A percentile compares a stretch with the other conserved stretches of the same genome.
phyloP scores from a whole-genome alignment of 768 basidiomycete genomes.

The Chalciporus piperatus region DNA sequence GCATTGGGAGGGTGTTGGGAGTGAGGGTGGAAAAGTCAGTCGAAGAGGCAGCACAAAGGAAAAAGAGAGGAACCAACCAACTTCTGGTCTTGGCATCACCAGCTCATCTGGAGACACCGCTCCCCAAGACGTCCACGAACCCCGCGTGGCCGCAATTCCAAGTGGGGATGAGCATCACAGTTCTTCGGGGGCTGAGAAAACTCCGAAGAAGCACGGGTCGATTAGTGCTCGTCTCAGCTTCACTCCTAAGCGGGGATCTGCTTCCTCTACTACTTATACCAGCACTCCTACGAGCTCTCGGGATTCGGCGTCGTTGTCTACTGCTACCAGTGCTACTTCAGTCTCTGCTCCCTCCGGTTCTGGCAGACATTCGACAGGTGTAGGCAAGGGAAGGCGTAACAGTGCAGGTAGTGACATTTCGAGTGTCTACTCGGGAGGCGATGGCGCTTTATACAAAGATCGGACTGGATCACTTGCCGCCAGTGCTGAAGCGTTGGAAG shows the following conservation, averaged over 20 bases:
- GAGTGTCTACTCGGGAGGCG: slow-evolving; percentile 62
- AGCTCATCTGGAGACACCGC: slow-evolving; percentile 32
- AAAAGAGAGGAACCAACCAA: slow-evolving; percentile 45
- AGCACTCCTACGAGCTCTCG: slow-evolving; percentile 81
- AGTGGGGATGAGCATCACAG: slow-evolving; percentile 59
- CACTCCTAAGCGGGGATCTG: slow-evolving; percentile 84
- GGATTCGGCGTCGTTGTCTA: slow-evolving; percentile 82
- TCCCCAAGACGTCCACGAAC: slow-evolving; percentile 41
- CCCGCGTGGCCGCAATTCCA: slow-evolving; percentile 38
- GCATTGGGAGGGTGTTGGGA: slow-evolving; percentile 75
- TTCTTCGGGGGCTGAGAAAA: slow-evolving; percentile 54
- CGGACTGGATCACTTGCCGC: slow-evolving; percentile 60
- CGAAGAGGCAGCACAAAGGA: slow-evolving; percentile 38
- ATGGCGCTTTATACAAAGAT: slow-evolving; percentile 62
- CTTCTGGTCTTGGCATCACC: slow-evolving; percentile 35
- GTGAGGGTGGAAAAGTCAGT: slow-evolving; percentile 34
- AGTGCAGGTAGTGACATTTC: slow-evolving; percentile 87
- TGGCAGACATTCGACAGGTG: slow-evolving; percentile 63
- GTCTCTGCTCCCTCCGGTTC: slow-evolving; percentile 59
- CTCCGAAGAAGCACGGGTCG: slow-evolving; percentile 61
- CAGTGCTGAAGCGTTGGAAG: slow-evolving; percentile 59
- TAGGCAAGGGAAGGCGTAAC: slow-evolving; percentile 65
- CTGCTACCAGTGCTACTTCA: slow-evolving; percentile 75
- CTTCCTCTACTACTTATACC: slow-evolving; percentile 84
- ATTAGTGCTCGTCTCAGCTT: slow-evolving; percentile 65